Base-by-base conservation (phyloP, 179 eudicot genomes). In the Beta lomatogona region DNA sequence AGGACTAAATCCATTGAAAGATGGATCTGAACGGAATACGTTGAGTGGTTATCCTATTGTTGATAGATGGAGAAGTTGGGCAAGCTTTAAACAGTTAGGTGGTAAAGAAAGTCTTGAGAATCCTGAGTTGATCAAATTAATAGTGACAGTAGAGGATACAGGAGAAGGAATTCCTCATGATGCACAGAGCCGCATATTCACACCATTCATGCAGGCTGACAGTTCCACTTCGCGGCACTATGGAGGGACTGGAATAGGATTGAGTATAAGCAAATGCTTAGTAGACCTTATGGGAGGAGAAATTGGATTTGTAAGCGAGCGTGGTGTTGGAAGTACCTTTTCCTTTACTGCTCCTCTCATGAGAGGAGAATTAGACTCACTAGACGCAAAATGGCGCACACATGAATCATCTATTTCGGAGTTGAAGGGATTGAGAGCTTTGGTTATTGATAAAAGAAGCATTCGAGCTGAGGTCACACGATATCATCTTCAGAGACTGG, bases 131-230 rank as follows among this genome's bases (percentile, higher is more conserved):
- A 90, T 91, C 78, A 89, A 85, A 86, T 78, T 96, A 63, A 54
- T 94, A 81, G 97, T 97, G 58, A 89, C 95, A 0, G 97, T 97
- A 57, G 99, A 97, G 85, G 99, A 97, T 84, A 97, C 99, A 0
- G 99, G 99, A 12, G 93, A 86, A 41, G 99, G 99, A 61, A 93
- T 97, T 55, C 97, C 91, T 54, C 76, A 7, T 71, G 92, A 97
- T 10, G 97, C 94, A 78, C 95, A 92, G 75, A 73, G 19, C 57
- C 90, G 92, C 65, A 91, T 97, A 71, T 97, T 97, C 86, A 93
- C 81, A 76, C 99, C 99, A 21, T 97, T 97, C 81, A 92, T 97
- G 98, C 99, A 97, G 87, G 99, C 95, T 25, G 99, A 94, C 85
- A 94, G 98, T 83, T 94, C 98, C 45, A 94, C 98, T 61, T 94